Conservation (phyloP, 2,329 filamentous ascomycete genomes). For the Fusarium sp. region DNA sequence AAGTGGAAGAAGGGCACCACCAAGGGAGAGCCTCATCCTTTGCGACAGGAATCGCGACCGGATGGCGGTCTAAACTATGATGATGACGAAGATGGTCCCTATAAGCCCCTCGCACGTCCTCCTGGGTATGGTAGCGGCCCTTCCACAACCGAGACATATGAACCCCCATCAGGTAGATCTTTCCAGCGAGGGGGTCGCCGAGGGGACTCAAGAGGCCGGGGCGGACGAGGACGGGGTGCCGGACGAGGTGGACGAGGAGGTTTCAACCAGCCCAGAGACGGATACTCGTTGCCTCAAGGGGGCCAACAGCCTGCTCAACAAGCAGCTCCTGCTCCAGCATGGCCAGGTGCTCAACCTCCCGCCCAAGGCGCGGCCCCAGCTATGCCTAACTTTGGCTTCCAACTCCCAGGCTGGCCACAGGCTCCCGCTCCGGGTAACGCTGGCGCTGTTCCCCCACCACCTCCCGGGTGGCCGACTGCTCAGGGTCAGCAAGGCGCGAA, state of each 20-base stretch:
- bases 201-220: slow-evolving; percentile 59
- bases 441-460: slow-evolving; percentile 56
- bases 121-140: slow-evolving; percentile 68
- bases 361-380: slow-evolving; percentile 38
- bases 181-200: slow-evolving; percentile 56
- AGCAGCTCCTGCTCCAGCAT: slow-evolving; percentile 28
- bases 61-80: slow-evolving; percentile 72
- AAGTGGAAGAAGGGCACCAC: slow-evolving; percentile 57
- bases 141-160: slow-evolving; percentile 53
- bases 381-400: slow-evolving; percentile 56
- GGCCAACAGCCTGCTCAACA: slow-evolving; percentile 50
- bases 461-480: slow-evolving; percentile 50
- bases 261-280: slow-evolving; percentile 49
- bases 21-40: slow-evolving; percentile 53
- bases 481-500: slow-evolving; percentile 49
- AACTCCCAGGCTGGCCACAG: slow-evolving; percentile 57
- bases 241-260: slow-evolving; percentile 55
- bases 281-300: slow-evolving; percentile 55
- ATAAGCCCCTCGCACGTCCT: slow-evolving; percentile 77
- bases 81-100: slow-evolving; percentile 75
- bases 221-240: slow-evolving; percentile 55
- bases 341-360: slow-evolving; percentile 28
- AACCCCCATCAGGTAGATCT: slow-evolving; percentile 49
- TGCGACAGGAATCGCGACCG: slow-evolving; percentile 54
- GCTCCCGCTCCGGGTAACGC: slow-evolving; percentile 40